Base-by-base conservation (phyloP, 2,329 filamentous ascomycete species). In the Alternaria panax region DNA sequence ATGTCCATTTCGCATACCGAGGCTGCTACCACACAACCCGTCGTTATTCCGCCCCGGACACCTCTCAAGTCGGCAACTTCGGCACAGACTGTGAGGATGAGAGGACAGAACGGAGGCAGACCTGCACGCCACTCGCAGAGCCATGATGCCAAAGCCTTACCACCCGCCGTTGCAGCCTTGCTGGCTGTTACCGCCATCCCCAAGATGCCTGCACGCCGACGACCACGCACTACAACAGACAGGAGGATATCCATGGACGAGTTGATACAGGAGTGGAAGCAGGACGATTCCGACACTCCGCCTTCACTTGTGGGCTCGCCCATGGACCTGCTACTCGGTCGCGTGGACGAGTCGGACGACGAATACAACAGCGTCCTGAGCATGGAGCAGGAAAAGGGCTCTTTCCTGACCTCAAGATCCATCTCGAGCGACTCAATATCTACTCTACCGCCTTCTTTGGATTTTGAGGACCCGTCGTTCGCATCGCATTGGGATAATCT, bases 101-200 rank as follows among this genome's bases (percentile, higher is more conserved):
- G 73, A 59, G 69, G 73, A 22, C 70, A 78, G 54, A 64, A 76
- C 59, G 68, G 73, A 36, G 67, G 65, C 55, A 65, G 72, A 27
- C 65, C 70, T 5, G 38, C 65, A 60, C 76, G 69, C 41, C 66
- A 62, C 34, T 57, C 63, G 38, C 72, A 60, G 51, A 73, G 63
- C 63, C 80, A 82, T 71, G 76, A 77, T 64, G 77, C 74, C 59
- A 80, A 77, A 66, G 80, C 81, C 9, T 70, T 87, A 5, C 84
- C 84, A 16, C 80, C 83, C n/a, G 82, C 85, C 22, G 82, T 88
- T 51, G 85, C 85, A 25, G 85, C 85, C 9, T 76, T 89, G 55
- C 76, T 89, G 32, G 84, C 86, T 55, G 82, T 86, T 45, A 89
- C 87, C 2, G 78, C 84, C 2, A 88, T 89, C 48, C 86, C 86